phyloP scores from a whole-genome alignment of 805 yeast genomes.

The Millerozyma miso region DNA sequence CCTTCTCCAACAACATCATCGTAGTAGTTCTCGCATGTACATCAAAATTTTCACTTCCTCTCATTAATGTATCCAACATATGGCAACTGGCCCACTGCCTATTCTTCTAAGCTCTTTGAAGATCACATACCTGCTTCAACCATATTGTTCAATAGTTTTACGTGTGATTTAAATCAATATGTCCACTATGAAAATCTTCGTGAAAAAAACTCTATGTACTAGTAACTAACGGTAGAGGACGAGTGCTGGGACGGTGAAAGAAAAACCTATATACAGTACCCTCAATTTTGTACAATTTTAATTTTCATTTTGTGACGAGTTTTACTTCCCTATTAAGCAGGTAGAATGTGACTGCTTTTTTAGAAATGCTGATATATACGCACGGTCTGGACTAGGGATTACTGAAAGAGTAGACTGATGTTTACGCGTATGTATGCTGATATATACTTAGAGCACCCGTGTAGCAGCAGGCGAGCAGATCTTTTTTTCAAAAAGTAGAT shows the following conservation, averaged over 20 bases:
- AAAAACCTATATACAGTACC: neutral
- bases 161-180: neutral
- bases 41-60: too few species aligned
- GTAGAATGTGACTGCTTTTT: slow-evolving; percentile 1
- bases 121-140: slow-evolving; percentile 34
- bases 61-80: too few species aligned
- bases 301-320: neutral
- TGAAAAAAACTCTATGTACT: slow-evolving; percentile 2
- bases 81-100: too few species aligned
- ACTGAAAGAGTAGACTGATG: neutral
- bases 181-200: slow-evolving; percentile 4
- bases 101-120: neutral
- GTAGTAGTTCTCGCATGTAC: too few species aligned
- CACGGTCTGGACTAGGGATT: neutral
- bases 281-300: neutral
- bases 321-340: neutral
- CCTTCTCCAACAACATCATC: too few species aligned
- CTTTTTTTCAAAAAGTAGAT: neutral
- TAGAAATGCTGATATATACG: neutral
- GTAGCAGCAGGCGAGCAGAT: neutral
- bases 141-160: slow-evolving; percentile 17
- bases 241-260: neutral
- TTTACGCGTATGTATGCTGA: neutral
- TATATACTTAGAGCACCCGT: neutral
- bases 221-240: neutral